Conservation (phyloP, 2,329 filamentous ascomycete species). For the Xylaria sp. region DNA sequence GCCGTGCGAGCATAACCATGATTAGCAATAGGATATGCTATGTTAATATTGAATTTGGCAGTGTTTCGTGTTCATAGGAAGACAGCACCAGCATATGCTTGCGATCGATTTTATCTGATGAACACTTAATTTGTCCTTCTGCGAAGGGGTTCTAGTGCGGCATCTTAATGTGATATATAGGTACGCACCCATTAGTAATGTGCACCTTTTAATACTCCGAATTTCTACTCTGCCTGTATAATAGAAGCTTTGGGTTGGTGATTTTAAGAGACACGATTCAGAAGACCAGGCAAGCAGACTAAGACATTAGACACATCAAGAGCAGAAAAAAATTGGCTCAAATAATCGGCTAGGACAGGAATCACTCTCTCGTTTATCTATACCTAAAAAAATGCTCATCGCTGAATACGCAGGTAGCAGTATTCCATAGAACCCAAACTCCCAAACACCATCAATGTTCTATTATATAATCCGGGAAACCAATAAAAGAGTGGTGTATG, state of each 20-base stretch:
- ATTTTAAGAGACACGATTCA: not conserved
- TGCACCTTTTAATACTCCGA: not conserved
- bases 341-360: not conserved
- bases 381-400: constrained; percentile 4
- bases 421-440: constrained; percentile 13
- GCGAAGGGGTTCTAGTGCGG: no score
- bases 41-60: no score
- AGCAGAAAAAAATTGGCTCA: not conserved
- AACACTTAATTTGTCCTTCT: no score
- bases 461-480: constrained; percentile 10
- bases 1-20: no score
- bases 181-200: not conserved
- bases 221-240: not conserved
- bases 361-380: constrained; percentile 5
- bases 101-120: no score
- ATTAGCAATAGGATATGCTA: no score
- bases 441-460: constrained; percentile 19
- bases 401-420: not conserved
- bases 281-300: not conserved
- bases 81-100: no score
- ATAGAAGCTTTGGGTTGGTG: not conserved
- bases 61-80: no score
- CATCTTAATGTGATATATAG: not conserved
- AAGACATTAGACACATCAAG: not conserved
- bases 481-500: constrained; percentile 6